A percentile compares a stretch with the other conserved stretches of the same genome.
These are phyloP conservation scores for Cercophora samala DNA, from an alignment of 495 filamentous ascomycete genomes.

Conservation along the genomic window DNA sequence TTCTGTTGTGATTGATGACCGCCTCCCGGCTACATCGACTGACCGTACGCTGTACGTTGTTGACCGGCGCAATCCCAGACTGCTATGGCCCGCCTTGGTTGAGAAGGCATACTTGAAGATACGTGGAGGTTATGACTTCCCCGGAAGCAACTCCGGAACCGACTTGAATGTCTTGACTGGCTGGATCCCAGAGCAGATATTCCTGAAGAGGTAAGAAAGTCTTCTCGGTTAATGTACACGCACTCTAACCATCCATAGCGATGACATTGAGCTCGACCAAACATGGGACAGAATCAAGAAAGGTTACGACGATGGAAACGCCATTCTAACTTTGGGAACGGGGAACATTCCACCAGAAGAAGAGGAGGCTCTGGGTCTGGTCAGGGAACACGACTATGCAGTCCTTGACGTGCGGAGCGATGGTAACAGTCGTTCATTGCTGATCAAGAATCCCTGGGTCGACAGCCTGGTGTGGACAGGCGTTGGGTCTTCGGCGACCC, in stretches of 20 bases:
- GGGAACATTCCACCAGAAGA: constrained; percentile 70
- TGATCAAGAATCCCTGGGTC: constrained; percentile 96
- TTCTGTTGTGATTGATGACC: constrained; percentile 85
- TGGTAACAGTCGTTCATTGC: constrained; percentile 55
- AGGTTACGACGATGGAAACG: constrained; percentile 73
- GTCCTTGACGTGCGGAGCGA: constrained; percentile 74
- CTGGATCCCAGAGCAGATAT: constrained; percentile 96
- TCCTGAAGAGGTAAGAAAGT: constrained; percentile 63
- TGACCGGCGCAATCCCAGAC: constrained; percentile 70
- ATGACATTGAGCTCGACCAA: constrained; percentile 68
- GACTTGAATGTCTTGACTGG: constrained; percentile 88
- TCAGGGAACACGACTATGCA: constrained; percentile 90
- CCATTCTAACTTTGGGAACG: constrained; percentile 86
- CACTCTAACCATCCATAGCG: constrained; percentile 29
- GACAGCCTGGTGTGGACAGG: constrained; percentile 67
- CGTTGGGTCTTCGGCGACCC: constrained; percentile 30
- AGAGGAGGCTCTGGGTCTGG: constrained; percentile 75
- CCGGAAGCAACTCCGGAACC: constrained; percentile 95
- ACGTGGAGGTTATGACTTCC: constrained; percentile 94
- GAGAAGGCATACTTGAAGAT: constrained; percentile 99
- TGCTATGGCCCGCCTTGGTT: constrained; percentile 88
- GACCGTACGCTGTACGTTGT: constrained; percentile 80
- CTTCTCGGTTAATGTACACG: neutral
- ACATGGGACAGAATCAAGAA: constrained; percentile 77
- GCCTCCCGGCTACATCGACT: constrained; percentile 71